phyloP scores from a whole-genome alignment of 345 rosid species.

The Eucalyptus erythrocorys region DNA sequence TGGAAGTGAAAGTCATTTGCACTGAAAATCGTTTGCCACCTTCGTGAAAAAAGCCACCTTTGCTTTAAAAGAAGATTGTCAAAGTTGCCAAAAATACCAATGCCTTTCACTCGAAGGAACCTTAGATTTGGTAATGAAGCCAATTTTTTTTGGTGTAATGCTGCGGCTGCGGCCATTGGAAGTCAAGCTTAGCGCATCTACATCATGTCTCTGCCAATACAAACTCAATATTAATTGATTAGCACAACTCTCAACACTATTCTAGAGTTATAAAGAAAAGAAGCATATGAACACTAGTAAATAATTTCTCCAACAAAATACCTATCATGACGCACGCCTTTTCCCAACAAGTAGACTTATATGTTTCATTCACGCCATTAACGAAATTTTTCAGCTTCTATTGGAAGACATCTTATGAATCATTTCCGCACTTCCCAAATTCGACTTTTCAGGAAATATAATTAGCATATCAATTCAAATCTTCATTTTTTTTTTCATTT shows the following conservation, averaged over 20 bases:
- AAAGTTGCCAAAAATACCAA: not conserved
- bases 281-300: not conserved
- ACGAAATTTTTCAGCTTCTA: not conserved
- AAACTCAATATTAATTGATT: too few relatives aligned
- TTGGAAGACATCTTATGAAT: not conserved
- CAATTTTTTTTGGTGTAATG: too few relatives aligned
- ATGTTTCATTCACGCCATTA: not conserved
- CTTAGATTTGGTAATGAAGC: not conserved
- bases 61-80: not conserved
- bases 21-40: too few relatives aligned
- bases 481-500: too few relatives aligned
- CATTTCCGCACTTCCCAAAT: not conserved
- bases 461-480: too few relatives aligned
- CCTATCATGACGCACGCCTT: not conserved
- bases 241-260: too few relatives aligned
- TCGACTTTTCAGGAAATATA: not conserved
- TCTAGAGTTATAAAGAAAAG: not conserved
- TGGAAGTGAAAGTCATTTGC: too few relatives aligned
- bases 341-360: not conserved
- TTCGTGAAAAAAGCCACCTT: rapidly evolving
- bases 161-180: too few relatives aligned
- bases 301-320: not conserved
- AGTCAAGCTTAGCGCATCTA: too few relatives aligned
- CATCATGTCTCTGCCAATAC: too few relatives aligned
- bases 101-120: not conserved